These are phyloP conservation scores for Sambucus nigra DNA, from an alignment of 129 eudicot genomes.

Conservation along the genomic window DNA sequence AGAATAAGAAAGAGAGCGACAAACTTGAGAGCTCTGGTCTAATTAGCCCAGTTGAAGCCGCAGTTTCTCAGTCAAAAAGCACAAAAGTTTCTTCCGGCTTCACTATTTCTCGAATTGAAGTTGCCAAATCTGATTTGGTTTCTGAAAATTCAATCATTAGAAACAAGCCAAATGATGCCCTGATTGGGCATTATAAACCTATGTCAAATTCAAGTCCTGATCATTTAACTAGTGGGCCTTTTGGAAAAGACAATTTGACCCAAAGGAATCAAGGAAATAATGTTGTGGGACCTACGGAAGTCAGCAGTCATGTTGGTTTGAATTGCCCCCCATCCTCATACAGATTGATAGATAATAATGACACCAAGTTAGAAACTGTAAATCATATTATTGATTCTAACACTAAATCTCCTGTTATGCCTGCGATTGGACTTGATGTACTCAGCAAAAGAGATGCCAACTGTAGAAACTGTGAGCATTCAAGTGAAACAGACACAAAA, in stretches of 20 bases:
- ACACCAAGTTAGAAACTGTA: background rate
- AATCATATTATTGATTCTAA: conserved; percentile 6
- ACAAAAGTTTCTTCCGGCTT: conserved; percentile 17
- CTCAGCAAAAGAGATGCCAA: conserved; percentile 14
- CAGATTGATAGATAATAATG: conserved; percentile 3
- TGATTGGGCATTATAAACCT: conserved; percentile 14
- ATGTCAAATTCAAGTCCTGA: conserved; percentile 6
- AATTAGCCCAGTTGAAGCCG: conserved; percentile 21
- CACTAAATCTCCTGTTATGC: conserved; percentile 8
- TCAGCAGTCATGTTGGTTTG: conserved; percentile 3
- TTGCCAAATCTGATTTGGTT: background rate
- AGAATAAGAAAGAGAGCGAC: conserved; percentile 50
- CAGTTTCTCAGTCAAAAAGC: conserved; percentile 23
- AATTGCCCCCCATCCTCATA: background rate
- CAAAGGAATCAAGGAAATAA: conserved; percentile 5
- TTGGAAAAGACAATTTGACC: conserved; percentile 5
- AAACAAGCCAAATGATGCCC: conserved; percentile 5
- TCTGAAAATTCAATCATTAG: conserved; percentile 15
- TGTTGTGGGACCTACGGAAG: conserved; percentile 14
- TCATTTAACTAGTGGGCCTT: background rate
- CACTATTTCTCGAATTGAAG: conserved; percentile 11
- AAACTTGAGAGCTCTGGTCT: conserved; percentile 37
- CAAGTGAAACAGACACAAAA: conserved; percentile 20
- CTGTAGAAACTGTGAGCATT: conserved; percentile 10
- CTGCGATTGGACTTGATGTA: conserved; percentile 14